phyloP scores from a whole-genome alignment of 371 early-diverging fungal genomes.

The Choanephora cucurbitarum region DNA sequence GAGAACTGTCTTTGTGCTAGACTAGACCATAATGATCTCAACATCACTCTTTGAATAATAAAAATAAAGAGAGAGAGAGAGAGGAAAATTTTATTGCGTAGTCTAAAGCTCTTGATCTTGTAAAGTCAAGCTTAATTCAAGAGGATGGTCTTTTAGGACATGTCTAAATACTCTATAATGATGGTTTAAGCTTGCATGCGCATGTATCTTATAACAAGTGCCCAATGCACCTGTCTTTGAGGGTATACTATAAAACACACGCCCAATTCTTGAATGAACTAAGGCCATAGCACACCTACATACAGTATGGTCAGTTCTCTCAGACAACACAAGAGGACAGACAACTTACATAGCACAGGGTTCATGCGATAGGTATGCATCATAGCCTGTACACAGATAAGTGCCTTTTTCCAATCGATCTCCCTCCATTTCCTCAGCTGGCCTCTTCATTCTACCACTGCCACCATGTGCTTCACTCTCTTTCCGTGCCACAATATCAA shows the following conservation, averaged over 20 bases:
- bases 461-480: constrained; percentile 21
- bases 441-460: constrained; percentile 30
- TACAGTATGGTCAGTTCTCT: too few relatives aligned
- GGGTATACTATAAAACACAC: constrained; percentile 72
- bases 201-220: constrained; percentile 68
- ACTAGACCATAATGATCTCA: not conserved
- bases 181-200: constrained; percentile 71
- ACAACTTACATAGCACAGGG: constrained; percentile 73
- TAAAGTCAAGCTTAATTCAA: constrained; percentile 2
- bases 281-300: constrained; percentile 79
- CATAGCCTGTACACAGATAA: constrained; percentile 67
- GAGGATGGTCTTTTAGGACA: constrained; percentile 10
- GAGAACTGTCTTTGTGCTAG: constrained; percentile 9
- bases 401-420: constrained; percentile 18
- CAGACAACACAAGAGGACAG: too few relatives aligned
- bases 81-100: not conserved
- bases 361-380: constrained; percentile 63
- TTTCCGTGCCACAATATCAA: constrained; percentile 47
- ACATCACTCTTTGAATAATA: constrained; percentile 1
- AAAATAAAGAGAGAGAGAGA: not conserved
- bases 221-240: constrained; percentile 69
- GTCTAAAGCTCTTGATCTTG: constrained; percentile 15
- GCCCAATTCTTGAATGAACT: constrained; percentile 75
- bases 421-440: constrained; percentile 19
- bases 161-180: constrained; percentile 54